Evolutionary conservation across 257 asterid genomes (phyloP), one percentile per base, ranked within the genome.

Genomic region (Apocynum venetum): DNA sequence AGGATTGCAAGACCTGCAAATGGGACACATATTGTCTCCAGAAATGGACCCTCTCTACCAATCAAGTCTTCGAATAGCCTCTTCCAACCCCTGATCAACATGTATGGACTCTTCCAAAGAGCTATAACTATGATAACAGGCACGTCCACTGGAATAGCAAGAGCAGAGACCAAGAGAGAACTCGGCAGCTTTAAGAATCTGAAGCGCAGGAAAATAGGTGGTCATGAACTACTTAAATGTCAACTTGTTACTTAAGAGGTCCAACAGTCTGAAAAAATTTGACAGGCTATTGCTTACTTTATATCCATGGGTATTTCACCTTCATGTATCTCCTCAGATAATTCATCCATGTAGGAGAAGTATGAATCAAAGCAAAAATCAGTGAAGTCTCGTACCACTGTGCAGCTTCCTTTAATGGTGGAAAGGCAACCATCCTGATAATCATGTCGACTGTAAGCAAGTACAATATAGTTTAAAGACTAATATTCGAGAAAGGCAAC

Each of bases 281-380:
- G 72, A 71, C 36, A 17, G 66, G 17, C 2, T 56, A 70, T 31
- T 57, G 10, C 93, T 82, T 80, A 94, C 98, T 83, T 87, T 86
- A 92, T 85, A 65, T 94, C 97, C 49, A 88, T 76, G 2, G 93
- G 94, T 48, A 86, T 88, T 85, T 89, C 92, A 66, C 88, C 90
- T 77, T 84, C 83, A 0, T 69, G 83, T 75, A 88, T 85, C 67
- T 89, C 94, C 83, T 84, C 91, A 31, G 88, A 79, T 43, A 94
- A 86, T 79, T 92, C 97, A 78, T 94, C 95, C 97, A 94, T 94
- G 86, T 78, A 94, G 81, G 97, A 91, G 87, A 92, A 91, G 82
- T 94, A 94, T 10, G 97, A 92, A 72, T 94, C 97, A 87, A 91
- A 94, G 87, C 98, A 94, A 80, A 94, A 89, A 85, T 94, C 98